Base-by-base conservation (phyloP, 2,329 filamentous ascomycete genomes). In the Colletotrichum sp. region DNA sequence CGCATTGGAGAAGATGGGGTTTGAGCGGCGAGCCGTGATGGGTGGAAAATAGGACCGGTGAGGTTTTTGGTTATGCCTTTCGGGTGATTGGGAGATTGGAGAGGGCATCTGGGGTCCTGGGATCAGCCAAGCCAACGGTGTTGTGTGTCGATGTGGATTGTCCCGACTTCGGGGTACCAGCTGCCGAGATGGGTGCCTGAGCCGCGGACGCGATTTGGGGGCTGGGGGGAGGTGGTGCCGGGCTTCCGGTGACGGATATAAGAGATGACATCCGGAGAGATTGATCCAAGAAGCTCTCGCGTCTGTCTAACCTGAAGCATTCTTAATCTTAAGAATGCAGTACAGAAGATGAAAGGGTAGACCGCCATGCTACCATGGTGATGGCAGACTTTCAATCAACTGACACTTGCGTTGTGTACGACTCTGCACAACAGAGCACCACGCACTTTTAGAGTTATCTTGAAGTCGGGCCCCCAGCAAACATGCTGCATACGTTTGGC, bases 1-100 rank as follows among this genome's bases (percentile, higher is more conserved):
- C 69, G 57, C 68, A 57, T 44, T 57, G 55, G 39, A 68, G 63
- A 28, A 32, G 36, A 62, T 49, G 44, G 44, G 18, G 44, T 44
- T 44, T 30, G 18, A 72, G 57, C 34, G 60, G 18, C 24, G 73
- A 52, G 68, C 69, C n/a, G 55, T 57, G 26, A 76, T 68, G 36
- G 63, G 69, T 72, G 68, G 73, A 72, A 76, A 63, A 67, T 30
- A 60, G 18, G 13, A 15, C 13, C 13, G 13, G 34, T 36, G 34
- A 36, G 34, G 34, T 36, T 36, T 34, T 36, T 36, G 34, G 13
- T 34, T 34, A 28, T 8, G 55, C 30, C 44, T 12, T 21, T 75
- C 67, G 60, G 72, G 39, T n/a, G 71, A 73, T 59, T 49, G 32
- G 66, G 34, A 64, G 68, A 72, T 67, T 76, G 57, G 69, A 36